Base-by-base conservation (phyloP, 306 rosid species). In the Quercus rubra region DNA sequence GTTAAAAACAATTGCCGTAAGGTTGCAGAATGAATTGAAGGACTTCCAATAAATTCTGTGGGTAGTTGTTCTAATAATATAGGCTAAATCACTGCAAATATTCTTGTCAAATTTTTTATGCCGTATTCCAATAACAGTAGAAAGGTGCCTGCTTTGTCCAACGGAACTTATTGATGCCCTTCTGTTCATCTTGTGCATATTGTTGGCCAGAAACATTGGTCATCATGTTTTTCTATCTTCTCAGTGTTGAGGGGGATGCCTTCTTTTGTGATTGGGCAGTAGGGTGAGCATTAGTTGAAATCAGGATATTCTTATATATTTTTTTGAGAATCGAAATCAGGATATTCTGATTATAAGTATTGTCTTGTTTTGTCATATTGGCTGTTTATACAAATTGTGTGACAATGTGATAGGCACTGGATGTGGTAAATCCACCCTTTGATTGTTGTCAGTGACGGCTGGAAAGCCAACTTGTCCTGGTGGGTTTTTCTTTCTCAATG, bases 11-110 rank as follows among this genome's bases (percentile, higher is more conserved):
- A 38, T 73, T 5, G 38, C 25, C 17, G 1, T 62, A 43, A 69
- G 52, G 46, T 55, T 54, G 70, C 52, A 59, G 74, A 70, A 52
- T 74, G 59, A 68, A 52, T 63, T 77, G 27, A 52, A 62, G 33
- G 35, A 15, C 62, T 70, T 19, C 49, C 57, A 5, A 35, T 35
- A 33, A 67, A 30, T 28, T 18, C 38, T 19, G 52, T 77, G 59
- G 74, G 13, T 33, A 76, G 20, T 64, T 76, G 63, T 52, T 64
- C 57, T 30, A 6, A 31, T 54, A 51, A 64, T 28, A 9, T 21
- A 52, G 70, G 80, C 43, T 78, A 52, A 38, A n/a, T 68, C 72
- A 31, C 18, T 23, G 59, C 57, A 15, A 57, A 23, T 57, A 14
- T 28, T 21, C 52, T 63, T 25, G 25, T 27, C 21, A 57, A 38